A percentile compares a stretch with the other conserved stretches of the same genome.
Evolutionary conservation across 257 asterid genomes (phyloP).

Genomic region (Nicotiana noctiflora): DNA sequence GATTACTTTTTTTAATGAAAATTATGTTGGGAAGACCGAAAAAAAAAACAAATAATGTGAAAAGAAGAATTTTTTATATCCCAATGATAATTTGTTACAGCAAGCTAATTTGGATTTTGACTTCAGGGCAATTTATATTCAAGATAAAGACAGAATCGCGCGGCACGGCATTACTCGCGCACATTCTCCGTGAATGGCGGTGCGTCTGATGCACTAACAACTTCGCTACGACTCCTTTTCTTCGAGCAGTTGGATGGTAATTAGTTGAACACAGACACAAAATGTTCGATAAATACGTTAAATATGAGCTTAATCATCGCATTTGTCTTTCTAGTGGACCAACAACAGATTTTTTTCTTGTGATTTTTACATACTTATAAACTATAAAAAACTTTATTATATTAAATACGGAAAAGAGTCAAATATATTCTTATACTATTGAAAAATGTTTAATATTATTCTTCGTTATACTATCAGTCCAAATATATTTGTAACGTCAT

Average conservation of each 20-base stretch:
- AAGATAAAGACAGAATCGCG: not conserved
- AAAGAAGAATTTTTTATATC: not conserved
- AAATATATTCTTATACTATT: too few species aligned
- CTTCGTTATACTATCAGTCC: too few species aligned
- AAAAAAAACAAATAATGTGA: too few species aligned
- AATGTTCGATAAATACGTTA: not conserved
- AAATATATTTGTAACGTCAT: too few species aligned
- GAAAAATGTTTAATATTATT: too few species aligned
- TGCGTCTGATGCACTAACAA: not conserved
- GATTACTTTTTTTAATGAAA: too few species aligned
- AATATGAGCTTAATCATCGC: not conserved
- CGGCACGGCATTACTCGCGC: too few species aligned
- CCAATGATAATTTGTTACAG: not conserved
- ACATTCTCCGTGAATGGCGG: conserved; percentile 22
- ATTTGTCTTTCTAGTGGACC: not conserved
- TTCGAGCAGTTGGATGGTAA: not conserved
- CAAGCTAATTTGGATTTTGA: not conserved
- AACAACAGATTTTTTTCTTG: not conserved
- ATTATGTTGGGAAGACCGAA: too few species aligned
- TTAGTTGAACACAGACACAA: not conserved
- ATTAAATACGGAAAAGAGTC: too few species aligned
- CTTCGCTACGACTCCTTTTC: not conserved
- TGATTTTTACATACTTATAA: too few species aligned
- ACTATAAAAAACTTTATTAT: too few species aligned
- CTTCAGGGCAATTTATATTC: not conserved